Base-by-base conservation (phyloP, 768 basidiomycete genomes). In the Hortiboletus flavorubellus region DNA sequence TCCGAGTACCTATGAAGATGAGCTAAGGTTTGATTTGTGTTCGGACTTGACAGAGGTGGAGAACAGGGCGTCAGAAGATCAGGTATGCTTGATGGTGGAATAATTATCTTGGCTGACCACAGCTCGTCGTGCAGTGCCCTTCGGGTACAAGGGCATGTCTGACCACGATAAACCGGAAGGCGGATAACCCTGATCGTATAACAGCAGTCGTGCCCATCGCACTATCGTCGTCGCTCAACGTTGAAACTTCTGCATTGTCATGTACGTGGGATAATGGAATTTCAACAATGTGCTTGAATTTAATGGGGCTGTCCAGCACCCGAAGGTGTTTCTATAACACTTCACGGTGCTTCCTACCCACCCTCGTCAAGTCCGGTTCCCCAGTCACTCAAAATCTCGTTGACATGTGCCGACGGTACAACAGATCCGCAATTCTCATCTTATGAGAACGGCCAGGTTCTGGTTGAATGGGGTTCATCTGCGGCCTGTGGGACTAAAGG, bases 161-260 rank as follows among this genome's bases (percentile, higher is more conserved):
- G 31, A 86, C 82, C 5, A 81, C 80, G 61, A 79, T 76, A 34
- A 91, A 92, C 63, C 61, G 73, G 61, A 91, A 88, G 69, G 60
- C 66, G 2, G 77, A 74, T 21, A 68, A 75, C 39, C 51, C 73
- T 3, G 86, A 89, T 59, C 80, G 89, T 48, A 70, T 94, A 63
- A 75, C 84, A 29, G 75, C 83, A 31, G 89, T 92, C n/a, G 82
- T 94, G 51, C 85, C 90, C n/a, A 63, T 93, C 31, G 88, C 84
- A 9, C 74, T 77, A 57, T 68, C 68, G 0, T 62, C 67, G 11
- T 55, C 51, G 37, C 66, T 72, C 29, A 49, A 65, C 10, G 60
- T 72, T 10, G 60, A 72, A 47, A 70, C 60, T 23, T 54, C 60
- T 26, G 26, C 51, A 9, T 55, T 74, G 33, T 60, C 71, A 58